phyloP scores from a whole-genome alignment of 805 yeast species.

The Wickerhamiella nectarea region DNA sequence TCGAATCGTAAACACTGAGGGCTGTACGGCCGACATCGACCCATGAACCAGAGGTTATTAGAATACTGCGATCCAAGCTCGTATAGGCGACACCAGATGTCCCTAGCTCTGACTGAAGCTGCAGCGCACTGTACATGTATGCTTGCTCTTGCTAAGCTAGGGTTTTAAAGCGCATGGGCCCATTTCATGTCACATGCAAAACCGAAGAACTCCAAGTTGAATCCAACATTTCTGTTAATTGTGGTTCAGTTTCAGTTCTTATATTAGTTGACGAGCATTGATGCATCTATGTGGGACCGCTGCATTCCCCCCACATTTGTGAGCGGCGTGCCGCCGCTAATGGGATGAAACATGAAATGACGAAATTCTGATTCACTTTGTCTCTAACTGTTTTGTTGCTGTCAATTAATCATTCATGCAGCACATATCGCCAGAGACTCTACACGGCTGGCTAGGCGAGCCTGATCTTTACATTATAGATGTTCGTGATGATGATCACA shows the following conservation, averaged over 20 bases:
- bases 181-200: too few species aligned
- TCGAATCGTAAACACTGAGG: slow-evolving; percentile 13
- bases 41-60: slow-evolving; percentile 18
- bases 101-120: slow-evolving; percentile 6
- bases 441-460: slow-evolving; percentile 10
- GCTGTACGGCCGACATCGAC: slow-evolving; percentile 17
- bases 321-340: background rate
- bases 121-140: background rate
- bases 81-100: slow-evolving; percentile 7
- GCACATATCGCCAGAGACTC: slow-evolving; percentile 19
- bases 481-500: slow-evolving; percentile 69
- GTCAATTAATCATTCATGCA: slow-evolving; percentile 7
- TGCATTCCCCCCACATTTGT: too few species aligned
- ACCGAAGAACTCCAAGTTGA: too few species aligned
- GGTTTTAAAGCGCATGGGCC: too few species aligned
- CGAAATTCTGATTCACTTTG: too few species aligned
- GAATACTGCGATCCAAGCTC: slow-evolving; percentile 10
- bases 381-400: background rate
- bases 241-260: too few species aligned
- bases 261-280: too few species aligned
- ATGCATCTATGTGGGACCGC: too few species aligned
- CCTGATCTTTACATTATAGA: slow-evolving; percentile 38
- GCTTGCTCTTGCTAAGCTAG: background rate
- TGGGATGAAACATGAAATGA: too few species aligned
- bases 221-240: too few species aligned